phyloP scores from a whole-genome alignment of 164 flowering plant species.

The Pachysandra terminalis region DNA sequence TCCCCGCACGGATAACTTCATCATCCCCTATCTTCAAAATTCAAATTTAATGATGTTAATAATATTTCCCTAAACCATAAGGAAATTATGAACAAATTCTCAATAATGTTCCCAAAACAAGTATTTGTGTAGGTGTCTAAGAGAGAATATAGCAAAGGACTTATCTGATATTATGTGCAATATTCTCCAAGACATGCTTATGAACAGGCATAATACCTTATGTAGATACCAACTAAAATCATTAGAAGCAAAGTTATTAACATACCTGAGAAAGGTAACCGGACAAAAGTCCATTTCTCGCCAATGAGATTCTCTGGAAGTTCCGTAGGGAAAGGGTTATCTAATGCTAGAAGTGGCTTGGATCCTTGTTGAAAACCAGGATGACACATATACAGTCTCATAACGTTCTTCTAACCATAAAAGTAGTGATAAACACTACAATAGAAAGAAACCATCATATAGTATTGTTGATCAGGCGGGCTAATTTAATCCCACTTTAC shows the following conservation, averaged over 20 bases:
- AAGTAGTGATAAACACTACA: slow-evolving; percentile 80
- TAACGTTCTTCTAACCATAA: slow-evolving; percentile 96
- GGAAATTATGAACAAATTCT: not conserved
- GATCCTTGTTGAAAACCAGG: slow-evolving; percentile 93
- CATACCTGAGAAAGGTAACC: slow-evolving; percentile 83
- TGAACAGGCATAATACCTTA: no score
- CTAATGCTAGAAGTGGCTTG: slow-evolving; percentile 78
- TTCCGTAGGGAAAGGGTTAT: slow-evolving; percentile 91
- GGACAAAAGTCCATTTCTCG: slow-evolving; percentile 97
- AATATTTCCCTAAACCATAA: no score
- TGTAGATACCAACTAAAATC: no score
- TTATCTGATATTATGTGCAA: no score
- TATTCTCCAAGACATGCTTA: no score
- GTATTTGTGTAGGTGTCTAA: not conserved
- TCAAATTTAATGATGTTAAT: not conserved
- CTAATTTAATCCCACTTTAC: no score
- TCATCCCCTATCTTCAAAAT: no score
- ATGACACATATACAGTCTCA: slow-evolving; percentile 83
- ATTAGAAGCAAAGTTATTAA: not conserved
- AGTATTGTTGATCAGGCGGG: no score
- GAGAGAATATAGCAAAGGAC: no score
- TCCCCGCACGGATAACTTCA: no score
- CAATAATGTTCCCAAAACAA: not conserved
- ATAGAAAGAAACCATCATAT: slow-evolving; percentile 9
- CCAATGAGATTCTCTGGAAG: no score